Evolutionary conservation across 805 yeast genomes (phyloP), one percentile per base, ranked within the genome.

Genomic region (Isabelozyma pseudorhagii): DNA sequence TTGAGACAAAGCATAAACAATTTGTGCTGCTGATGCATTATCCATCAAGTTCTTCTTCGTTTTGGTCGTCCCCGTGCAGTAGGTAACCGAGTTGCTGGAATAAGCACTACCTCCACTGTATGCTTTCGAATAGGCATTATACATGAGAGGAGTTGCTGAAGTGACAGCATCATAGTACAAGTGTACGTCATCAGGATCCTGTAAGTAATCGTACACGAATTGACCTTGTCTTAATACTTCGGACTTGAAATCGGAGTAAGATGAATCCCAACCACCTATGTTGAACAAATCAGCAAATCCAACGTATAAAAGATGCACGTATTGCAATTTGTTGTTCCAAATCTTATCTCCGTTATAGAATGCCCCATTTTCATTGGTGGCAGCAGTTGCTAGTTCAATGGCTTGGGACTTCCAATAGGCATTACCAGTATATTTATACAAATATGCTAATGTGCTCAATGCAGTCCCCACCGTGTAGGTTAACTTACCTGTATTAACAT

Each of bases 381-480:
- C 54, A 8, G 61, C 50, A 10, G 45, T 44, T 4, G 46, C 69
- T 31, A 63, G 54, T 8, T 54, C 54, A 5, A 57, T 52, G 6
- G 64, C 69, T 21, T 56, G 53, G 4, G 54, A 44, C 42, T 54
- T 45, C 67, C 67, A 65, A 18, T 54, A 48, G 2, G 31, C 17
- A 45, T 58, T 53, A 8, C 49, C 49, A 8, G 56, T 52, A 42
- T 45, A 40, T 36, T 54, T 50, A 46, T 46, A 44, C 29, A 67
- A 50, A 49, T 55, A 60, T 7, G 65, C 59, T 43, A 63, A 58
- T 2, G 65, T 48, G 10, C 66, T 60, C 41, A 67, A 52, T 8
- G 62, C 60, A 36, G 54, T 48, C 0, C 70, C 71, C 9, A 62
- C 65, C 5, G 69, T 63, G 54, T 67, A 67, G 6, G 69, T 51